Base-by-base conservation (phyloP, 2,329 filamentous ascomycete genomes). In the Monosporascus sp. region DNA sequence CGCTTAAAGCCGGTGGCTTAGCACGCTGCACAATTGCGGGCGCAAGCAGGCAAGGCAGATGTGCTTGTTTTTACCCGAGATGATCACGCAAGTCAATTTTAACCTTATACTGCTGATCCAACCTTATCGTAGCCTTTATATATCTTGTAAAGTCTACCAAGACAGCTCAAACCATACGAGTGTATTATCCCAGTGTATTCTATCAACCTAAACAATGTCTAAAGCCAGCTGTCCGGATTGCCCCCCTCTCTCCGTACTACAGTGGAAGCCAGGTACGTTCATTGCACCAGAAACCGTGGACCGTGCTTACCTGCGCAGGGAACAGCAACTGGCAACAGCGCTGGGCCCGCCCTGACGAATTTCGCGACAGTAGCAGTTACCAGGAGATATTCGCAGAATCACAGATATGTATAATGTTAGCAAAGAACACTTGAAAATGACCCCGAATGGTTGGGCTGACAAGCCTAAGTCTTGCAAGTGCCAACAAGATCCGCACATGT, bases 401-500 rank as follows among this genome's bases (percentile, higher is more conserved):
- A 8, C 27, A 26, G 7, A 17, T 31, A n/a, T 37, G 48, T 50
- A 37, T 50, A 26, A 38, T 40, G 48, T 50, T 22, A 43, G 37
- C 20, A 27, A 46, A 27, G 27, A 17, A 22, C 20, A 16, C 19
- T 20, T 20, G 5, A 24, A 14, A 22, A 22, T 44, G 20, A 48
- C 43, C 43, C 22, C 5, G 7, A 22, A 19, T 4, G 27, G 26
- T 1, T 1, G 19, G 41, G n/a, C 44, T 55, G 43, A 59, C 49
- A 19, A 20, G 19, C 47, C 19, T 24, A 52, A 72, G 71, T 27
- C 57, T 67, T 16, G 64, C 68, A 2, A 59, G 63, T 8, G 70
- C 70, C 1, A 63, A 69, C 20, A 47, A 43, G 2, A 59, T 70
- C 11, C 69, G 69, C 19, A 40, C 53, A 5, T 72, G 69, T 24